Conservation (phyloP, 306 rosid species). For the Betula pendula region DNA sequence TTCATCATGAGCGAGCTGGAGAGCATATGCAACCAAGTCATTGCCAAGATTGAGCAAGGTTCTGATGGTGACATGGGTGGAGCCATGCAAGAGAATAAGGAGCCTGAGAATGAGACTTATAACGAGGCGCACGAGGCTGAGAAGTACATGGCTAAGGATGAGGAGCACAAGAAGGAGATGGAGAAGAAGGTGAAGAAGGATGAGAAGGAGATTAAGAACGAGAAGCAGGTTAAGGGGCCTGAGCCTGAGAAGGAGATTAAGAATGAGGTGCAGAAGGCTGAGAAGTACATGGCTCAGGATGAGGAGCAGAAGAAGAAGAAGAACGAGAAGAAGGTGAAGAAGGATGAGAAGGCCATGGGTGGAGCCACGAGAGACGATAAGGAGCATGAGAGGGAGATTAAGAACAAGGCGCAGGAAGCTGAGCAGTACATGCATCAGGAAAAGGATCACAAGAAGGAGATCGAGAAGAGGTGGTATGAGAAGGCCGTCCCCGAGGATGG, state of each 20-base stretch:
- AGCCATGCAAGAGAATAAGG: constrained; percentile 11
- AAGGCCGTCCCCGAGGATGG: too few relatives aligned
- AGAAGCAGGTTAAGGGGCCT: neutral
- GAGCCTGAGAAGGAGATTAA: neutral
- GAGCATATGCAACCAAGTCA: constrained; percentile 50
- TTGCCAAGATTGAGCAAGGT: constrained; percentile 45
- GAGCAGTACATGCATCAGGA: neutral
- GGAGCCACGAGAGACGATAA: neutral
- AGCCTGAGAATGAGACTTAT: constrained; percentile 40
- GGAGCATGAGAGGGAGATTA: neutral
- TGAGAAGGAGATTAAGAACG: neutral
- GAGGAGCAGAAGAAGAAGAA: constrained; percentile 37
- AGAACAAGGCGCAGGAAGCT: neutral
- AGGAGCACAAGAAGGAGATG: constrained; percentile 32
- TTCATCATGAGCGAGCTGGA: constrained; percentile 54
- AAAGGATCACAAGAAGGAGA: neutral
- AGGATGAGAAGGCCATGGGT: neutral
- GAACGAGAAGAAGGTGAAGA: neutral
- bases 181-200: neutral
- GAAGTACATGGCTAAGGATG: constrained; percentile 37
- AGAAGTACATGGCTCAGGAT: constrained; percentile 44
- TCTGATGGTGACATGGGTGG: constrained; percentile 37
- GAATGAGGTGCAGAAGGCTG: constrained; percentile 46
- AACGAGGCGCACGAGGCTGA: constrained; percentile 38
- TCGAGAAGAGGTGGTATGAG: too few relatives aligned